Percentiles rank a stretch among this genome's conserved stretches.
Conservation (phyloP, 352 stramenopile genomes). For the Peronospora destructor region DNA sequence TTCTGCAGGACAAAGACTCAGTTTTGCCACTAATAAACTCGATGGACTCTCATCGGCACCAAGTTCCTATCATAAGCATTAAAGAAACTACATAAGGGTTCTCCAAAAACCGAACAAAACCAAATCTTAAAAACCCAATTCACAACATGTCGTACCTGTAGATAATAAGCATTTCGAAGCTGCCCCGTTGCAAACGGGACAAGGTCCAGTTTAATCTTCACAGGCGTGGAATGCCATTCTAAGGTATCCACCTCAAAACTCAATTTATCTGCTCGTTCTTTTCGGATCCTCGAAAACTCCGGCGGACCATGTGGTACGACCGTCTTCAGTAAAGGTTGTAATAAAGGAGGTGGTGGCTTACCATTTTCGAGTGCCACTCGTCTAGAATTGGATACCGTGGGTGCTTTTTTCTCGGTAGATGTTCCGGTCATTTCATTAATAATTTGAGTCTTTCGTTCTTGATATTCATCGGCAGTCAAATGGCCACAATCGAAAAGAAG, state of each 20-base stretch:
- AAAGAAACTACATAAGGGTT: no score
- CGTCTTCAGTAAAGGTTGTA: constrained; percentile 76
- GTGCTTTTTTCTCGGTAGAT: constrained; percentile 56
- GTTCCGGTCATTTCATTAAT: constrained; percentile 86
- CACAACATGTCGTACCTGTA: constrained; percentile 28
- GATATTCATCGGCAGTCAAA: constrained; percentile 70
- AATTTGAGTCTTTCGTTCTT: constrained; percentile 80
- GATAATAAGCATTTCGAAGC: constrained; percentile 72
- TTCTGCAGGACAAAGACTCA: constrained; percentile 56
- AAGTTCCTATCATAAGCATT: no score
- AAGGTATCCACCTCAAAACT: constrained; percentile 80
- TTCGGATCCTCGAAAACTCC: constrained; percentile 50
- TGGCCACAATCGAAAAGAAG: constrained; percentile 71
- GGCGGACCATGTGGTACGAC: constrained; percentile 70
- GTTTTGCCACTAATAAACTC: constrained; percentile 63
- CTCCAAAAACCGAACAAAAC: no score
- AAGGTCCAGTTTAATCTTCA: constrained; percentile 61
- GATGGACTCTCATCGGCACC: constrained; percentile 22
- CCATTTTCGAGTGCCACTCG: constrained; percentile 8
- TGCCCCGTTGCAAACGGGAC: constrained; percentile 79
- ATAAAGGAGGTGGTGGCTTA: no score
- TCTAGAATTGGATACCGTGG: constrained; percentile 15
- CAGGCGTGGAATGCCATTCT: constrained; percentile 62
- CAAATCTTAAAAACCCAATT: no score
- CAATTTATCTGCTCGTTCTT: constrained; percentile 71